A percentile compares a stretch with the other conserved stretches of the same genome.
Conservation (phyloP, 768 basidiomycete species). For the Suillus brevipes region DNA sequence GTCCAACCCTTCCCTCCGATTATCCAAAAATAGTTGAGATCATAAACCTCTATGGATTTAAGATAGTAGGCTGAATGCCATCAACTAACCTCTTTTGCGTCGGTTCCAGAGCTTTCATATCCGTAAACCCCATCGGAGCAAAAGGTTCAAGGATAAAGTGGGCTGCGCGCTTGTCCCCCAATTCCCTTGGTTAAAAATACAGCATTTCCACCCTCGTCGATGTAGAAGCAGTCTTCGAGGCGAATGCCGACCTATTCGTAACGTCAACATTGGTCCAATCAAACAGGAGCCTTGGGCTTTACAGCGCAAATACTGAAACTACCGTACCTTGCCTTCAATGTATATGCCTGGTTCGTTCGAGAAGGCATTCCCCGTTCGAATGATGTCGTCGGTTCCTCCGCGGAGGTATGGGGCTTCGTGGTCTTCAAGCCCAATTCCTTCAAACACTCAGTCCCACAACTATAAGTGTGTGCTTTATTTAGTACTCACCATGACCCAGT, state of each 20-base stretch:
- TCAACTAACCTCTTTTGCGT: neutral
- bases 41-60: neutral
- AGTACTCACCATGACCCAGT: constrained; percentile 67
- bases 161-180: constrained; percentile 53
- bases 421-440: constrained; percentile 82
- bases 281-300: constrained; percentile 3
- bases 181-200: constrained; percentile 63
- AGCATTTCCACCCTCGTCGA: constrained; percentile 52
- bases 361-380: constrained; percentile 70
- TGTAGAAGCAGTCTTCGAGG: constrained; percentile 82
- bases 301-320: neutral
- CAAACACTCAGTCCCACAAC: constrained; percentile 13
- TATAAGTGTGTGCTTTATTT: neutral
- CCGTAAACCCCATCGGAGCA: neutral
- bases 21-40: neutral
- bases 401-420: constrained; percentile 83
- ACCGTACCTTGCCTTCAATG: constrained; percentile 61
- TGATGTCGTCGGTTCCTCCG: constrained; percentile 60
- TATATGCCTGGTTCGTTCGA: constrained; percentile 82
- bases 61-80: neutral
- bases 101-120: neutral
- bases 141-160: constrained; percentile 34
- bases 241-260: constrained; percentile 66
- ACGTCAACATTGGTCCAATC: constrained; percentile 11
- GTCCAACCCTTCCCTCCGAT: neutral